phyloP scores from a whole-genome alignment of 768 basidiomycete genomes.

The Phylloporus sp. region DNA sequence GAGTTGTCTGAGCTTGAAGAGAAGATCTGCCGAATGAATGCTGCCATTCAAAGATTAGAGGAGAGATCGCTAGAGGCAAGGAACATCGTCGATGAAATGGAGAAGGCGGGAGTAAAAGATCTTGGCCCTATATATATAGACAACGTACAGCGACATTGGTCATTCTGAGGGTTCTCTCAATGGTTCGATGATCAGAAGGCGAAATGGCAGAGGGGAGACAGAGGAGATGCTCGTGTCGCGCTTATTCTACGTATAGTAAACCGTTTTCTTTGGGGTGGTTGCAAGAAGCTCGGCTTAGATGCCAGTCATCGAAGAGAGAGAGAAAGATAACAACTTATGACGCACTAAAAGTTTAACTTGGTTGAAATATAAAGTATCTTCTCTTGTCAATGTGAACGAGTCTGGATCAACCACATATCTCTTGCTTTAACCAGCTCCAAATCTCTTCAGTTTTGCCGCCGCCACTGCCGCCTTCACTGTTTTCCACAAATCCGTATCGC shows the following conservation, averaged over 20 bases:
- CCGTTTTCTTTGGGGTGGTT: not conserved
- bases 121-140: not conserved
- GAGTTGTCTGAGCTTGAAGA: no score
- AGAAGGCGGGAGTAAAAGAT: not conserved
- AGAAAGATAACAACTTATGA: not conserved
- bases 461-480: constrained; percentile 11
- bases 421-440: constrained; percentile 21
- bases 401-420: constrained; percentile 13
- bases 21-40: no score
- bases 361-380: not conserved
- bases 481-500: constrained; percentile 38
- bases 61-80: not conserved
- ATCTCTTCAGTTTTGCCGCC: constrained; percentile 16
- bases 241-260: not conserved
- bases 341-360: not conserved
- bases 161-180: not conserved
- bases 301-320: not conserved
- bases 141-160: not conserved
- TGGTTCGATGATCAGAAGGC: not conserved
- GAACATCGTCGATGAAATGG: not conserved
- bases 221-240: not conserved
- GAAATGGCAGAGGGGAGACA: not conserved
- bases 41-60: not conserved
- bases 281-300: not conserved
- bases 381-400: not conserved